These are phyloP conservation scores for Purpureocillium takamizusanense DNA, from an alignment of 2,329 filamentous ascomycete species.

Conservation along the genomic window DNA sequence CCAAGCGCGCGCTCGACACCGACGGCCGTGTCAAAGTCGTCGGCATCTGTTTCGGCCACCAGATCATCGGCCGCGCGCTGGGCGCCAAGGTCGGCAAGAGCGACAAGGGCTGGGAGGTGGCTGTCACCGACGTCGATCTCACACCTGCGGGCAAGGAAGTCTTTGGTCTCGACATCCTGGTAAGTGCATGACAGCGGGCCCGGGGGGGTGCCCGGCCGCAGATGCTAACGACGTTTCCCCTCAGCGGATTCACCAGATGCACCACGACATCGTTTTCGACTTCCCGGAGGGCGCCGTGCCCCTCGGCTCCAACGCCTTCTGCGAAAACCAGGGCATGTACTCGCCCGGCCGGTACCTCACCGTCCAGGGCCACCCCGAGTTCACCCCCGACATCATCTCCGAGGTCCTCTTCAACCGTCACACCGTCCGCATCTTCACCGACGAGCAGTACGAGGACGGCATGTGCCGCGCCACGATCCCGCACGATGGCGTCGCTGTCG, in stretches of 20 bases:
- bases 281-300: conserved; percentile 28
- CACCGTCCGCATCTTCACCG: conserved; percentile 57
- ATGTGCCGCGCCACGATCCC: conserved; percentile 54
- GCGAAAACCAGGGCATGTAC: conserved; percentile 34
- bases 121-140: conserved; percentile 29
- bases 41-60: conserved; percentile 39
- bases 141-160: conserved; percentile 29
- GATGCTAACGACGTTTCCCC: conserved; percentile 37
- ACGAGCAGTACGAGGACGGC: conserved; percentile 60
- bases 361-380: conserved; percentile 41
- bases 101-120: conserved; percentile 34
- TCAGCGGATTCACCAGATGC: conserved; percentile 36
- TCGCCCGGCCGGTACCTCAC: conserved; percentile 26
- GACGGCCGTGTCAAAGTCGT: conserved; percentile 51
- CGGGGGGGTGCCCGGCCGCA: conserved; percentile 30
- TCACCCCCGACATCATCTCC: conserved; percentile 28
- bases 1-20: conserved; percentile 19
- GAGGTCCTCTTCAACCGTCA: conserved; percentile 42
- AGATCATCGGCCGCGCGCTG: conserved; percentile 35
- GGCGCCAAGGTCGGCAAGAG: conserved; percentile 27
- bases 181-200: conserved; percentile 7
- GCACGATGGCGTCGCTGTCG: conserved; percentile 75
- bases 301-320: conserved; percentile 30
- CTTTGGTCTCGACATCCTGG: conserved; percentile 26
- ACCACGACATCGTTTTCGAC: conserved; percentile 32